Evolutionary conservation across 2,329 filamentous ascomycete genomes (phyloP).

Genomic region (Trichoderma citrinoviride): DNA sequence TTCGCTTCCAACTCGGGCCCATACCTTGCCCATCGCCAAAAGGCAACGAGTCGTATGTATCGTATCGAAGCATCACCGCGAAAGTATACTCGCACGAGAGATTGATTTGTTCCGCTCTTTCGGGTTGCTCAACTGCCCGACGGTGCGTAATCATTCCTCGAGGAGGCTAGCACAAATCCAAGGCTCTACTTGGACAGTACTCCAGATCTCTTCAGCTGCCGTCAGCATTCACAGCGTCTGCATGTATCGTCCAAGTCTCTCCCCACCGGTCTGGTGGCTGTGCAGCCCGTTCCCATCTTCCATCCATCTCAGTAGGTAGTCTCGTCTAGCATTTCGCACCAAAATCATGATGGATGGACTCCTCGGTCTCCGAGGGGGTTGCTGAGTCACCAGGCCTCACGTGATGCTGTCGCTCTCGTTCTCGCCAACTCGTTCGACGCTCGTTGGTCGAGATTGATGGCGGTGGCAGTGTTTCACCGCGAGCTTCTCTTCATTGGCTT

Average conservation of each 20-base stretch:
- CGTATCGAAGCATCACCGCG: too few species aligned
- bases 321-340: not conserved
- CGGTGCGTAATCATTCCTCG: conserved; percentile 15
- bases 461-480: conserved; percentile 18
- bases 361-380: conserved; percentile 13
- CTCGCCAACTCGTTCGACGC: not conserved
- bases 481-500: not conserved
- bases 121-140: conserved; percentile 13
- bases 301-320: not conserved
- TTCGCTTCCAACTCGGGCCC: not conserved
- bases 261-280: conserved; percentile 13
- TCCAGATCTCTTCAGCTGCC: not conserved
- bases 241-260: not conserved
- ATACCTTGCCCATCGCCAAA: too few species aligned
- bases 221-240: not conserved
- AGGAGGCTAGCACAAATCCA: not conserved
- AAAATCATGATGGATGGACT: not conserved
- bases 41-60: too few species aligned
- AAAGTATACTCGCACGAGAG: not conserved
- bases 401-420: not conserved
- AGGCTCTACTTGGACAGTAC: not conserved
- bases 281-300: not conserved
- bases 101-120: conserved; percentile 1
- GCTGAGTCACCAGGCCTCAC: not conserved
- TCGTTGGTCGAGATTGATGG: not conserved